A percentile compares a stretch with the other conserved stretches of the same genome.
Evolutionary conservation across 1,284 basidiomycete genomes (phyloP).

Genomic region (Ceratobasidium sp.): DNA sequence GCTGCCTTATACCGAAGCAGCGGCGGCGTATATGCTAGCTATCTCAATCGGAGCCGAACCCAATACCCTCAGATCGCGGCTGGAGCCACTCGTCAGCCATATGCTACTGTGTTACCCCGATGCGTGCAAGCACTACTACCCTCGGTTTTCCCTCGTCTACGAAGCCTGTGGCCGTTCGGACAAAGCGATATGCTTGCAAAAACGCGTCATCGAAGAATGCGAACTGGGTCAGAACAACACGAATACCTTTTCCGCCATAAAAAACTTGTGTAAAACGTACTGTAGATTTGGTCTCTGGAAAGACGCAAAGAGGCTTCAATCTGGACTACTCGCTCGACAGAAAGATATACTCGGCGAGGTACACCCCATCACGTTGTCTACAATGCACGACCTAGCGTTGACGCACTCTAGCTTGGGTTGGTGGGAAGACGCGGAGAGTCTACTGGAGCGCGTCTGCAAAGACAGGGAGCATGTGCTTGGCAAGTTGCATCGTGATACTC

Average conservation of each 20-base stretch:
- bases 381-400: not conserved
- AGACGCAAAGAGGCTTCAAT: not conserved
- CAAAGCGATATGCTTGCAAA: not conserved
- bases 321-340: not conserved
- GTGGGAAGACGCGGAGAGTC: constrained; percentile 8
- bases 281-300: not conserved
- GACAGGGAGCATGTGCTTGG: not conserved
- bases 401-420: not conserved
- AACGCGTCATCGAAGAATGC: not conserved
- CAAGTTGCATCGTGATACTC: not conserved
- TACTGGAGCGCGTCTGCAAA: not conserved
- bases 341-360: not conserved
- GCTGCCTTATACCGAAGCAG: too few relatives aligned
- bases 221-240: constrained; percentile 9
- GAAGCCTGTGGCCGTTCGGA: too few relatives aligned
- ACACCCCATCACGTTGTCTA: not conserved
- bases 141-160: too few relatives aligned
- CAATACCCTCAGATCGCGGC: too few relatives aligned
- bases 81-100: too few relatives aligned
- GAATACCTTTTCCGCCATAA: not conserved
- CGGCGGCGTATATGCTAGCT: too few relatives aligned
- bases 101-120: too few relatives aligned
- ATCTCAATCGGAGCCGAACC: too few relatives aligned
- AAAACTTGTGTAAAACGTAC: not conserved
- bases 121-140: too few relatives aligned